These are phyloP conservation scores for Rhodotorula sp. DNA, from an alignment of 1,284 basidiomycete species.

Conservation along the genomic window DNA sequence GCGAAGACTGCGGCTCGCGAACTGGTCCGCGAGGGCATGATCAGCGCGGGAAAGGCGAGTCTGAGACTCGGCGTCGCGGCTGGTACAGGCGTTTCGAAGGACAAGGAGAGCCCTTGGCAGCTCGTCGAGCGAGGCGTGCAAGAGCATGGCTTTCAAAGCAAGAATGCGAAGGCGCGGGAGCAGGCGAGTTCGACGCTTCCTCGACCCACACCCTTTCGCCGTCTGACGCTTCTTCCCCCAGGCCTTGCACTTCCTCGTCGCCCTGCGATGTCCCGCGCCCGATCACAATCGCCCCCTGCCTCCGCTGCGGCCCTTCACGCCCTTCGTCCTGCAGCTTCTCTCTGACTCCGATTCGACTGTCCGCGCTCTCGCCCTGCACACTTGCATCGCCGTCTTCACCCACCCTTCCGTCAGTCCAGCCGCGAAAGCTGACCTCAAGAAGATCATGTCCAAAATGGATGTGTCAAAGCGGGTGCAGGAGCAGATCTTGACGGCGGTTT, in stretches of 20 bases:
- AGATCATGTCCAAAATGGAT: slow-evolving; percentile 76
- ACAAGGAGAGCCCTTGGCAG: slow-evolving; percentile 64
- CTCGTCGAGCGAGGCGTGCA: slow-evolving; percentile 71
- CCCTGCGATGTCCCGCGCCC: slow-evolving; percentile 13
- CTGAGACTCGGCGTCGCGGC: slow-evolving; percentile 60
- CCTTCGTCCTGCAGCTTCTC: slow-evolving; percentile 74
- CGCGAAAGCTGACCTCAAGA: slow-evolving; percentile 88
- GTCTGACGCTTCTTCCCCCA: background rate
- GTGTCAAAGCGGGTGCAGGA: slow-evolving; percentile 77
- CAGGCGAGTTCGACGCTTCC: slow-evolving; percentile 51
- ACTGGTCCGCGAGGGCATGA: slow-evolving; percentile 70
- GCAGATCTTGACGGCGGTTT: slow-evolving; percentile 51
- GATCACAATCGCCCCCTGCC: slow-evolving; percentile 60
- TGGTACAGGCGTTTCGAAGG: slow-evolving; percentile 50
- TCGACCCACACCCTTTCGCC: background rate
- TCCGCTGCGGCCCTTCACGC: slow-evolving; percentile 77
- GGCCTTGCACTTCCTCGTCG: slow-evolving; percentile 20
- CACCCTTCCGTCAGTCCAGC: slow-evolving; percentile 74
- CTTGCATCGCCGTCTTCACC: slow-evolving; percentile 79
- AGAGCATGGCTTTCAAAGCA: slow-evolving; percentile 72
- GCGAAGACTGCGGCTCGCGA: slow-evolving; percentile 66
- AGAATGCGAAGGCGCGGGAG: slow-evolving; percentile 60
- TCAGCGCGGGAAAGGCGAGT: slow-evolving; percentile 44
- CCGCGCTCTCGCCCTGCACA: slow-evolving; percentile 74
- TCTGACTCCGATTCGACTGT: slow-evolving; percentile 89